Base-by-base conservation (phyloP, 164 flowering plant genomes). In the Aristolochia fimbriata region DNA sequence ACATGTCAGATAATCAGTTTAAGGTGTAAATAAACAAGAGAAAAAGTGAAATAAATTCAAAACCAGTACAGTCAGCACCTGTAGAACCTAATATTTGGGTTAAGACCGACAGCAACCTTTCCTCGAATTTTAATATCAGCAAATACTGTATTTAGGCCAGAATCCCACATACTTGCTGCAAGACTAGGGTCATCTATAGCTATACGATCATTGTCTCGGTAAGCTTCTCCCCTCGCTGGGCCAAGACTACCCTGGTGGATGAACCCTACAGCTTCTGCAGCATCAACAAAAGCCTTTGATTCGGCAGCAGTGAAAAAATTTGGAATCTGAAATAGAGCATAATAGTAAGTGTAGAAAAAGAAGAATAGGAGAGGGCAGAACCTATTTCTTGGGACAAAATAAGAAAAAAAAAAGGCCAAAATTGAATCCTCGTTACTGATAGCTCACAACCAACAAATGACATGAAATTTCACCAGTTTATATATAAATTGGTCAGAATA, bases 201-300 rank as follows among this genome's bases (percentile, higher is more conserved):
- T 37, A 86, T 75, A 19, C 98, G 73, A 64, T 90, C 92, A 72
- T 90, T 90, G 66, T 93, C 98, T 74, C 98, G 79, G 56, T 74
- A 90, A 49, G 98, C 98, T 73, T 93, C 97, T 22, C 98, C 98
- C 64, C 78, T 74, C 15, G 87, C 62, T 15, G 96, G 97, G 46
- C 97, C 97, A 68, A 80, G 96, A 65, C 98, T 93, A 33, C 96
- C 97, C 81, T 93, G 97, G 65, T 86, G 92, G 15, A 54, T 71
- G 75, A 93, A 93, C 23, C 97, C 97, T 48, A 80, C 64, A 0
- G 86, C 75, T 62, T 90, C 98, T 22, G 97, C 94, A 64, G 57
- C 76, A 65, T 76, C 74, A 24, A 87, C 33, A 56, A 93, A 93
- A 45, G 80, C 87, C 68, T 74, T 82, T 17, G 92, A 83, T 65